Evolutionary conservation across 495 filamentous ascomycete species (phyloP).

Genomic region (Hyaloscypha finlandica): DNA sequence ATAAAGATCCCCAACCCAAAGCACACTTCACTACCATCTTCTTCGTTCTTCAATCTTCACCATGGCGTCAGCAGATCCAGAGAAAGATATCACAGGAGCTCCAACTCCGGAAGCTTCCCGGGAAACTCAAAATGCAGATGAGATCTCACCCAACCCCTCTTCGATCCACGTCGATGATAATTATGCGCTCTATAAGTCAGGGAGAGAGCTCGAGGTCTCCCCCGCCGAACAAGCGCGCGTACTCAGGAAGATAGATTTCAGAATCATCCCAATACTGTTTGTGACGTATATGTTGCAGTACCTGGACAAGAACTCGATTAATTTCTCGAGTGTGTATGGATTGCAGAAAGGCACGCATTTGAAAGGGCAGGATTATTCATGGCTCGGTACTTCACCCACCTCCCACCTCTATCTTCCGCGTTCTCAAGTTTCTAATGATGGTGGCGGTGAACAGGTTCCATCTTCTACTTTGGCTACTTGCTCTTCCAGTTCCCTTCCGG

Average conservation of each 20-base stretch:
- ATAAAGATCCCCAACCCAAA: constrained; percentile 4
- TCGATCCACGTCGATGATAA: constrained; percentile 46
- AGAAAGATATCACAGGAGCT: constrained; percentile 10
- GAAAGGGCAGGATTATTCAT: constrained; percentile 58
- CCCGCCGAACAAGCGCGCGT: constrained; percentile 46
- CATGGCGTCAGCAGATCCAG: constrained; percentile 8
- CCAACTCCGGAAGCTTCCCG: background rate
- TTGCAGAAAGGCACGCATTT: constrained; percentile 53
- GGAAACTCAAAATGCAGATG: background rate
- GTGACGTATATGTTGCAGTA: constrained; percentile 59
- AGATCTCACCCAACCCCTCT: constrained; percentile 22
- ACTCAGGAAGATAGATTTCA: constrained; percentile 55
- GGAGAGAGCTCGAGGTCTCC: constrained; percentile 32
- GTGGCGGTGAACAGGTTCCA: constrained; percentile 19
- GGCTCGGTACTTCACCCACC: constrained; percentile 35
- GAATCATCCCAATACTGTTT: constrained; percentile 57
- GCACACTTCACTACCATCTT: background rate
- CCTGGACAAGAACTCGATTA: constrained; percentile 61
- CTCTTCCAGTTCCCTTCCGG: constrained; percentile 53
- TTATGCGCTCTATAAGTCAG: constrained; percentile 47
- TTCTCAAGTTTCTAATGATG: no score
- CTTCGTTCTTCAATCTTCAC: background rate
- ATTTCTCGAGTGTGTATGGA: constrained; percentile 60
- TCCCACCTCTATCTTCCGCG: no score
- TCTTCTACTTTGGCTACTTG: constrained; percentile 40